A percentile compares a stretch with the other conserved stretches of the same genome.
phyloP scores from a whole-genome alignment of 1,284 basidiomycete genomes.

The Ceratobasidium sp. region DNA sequence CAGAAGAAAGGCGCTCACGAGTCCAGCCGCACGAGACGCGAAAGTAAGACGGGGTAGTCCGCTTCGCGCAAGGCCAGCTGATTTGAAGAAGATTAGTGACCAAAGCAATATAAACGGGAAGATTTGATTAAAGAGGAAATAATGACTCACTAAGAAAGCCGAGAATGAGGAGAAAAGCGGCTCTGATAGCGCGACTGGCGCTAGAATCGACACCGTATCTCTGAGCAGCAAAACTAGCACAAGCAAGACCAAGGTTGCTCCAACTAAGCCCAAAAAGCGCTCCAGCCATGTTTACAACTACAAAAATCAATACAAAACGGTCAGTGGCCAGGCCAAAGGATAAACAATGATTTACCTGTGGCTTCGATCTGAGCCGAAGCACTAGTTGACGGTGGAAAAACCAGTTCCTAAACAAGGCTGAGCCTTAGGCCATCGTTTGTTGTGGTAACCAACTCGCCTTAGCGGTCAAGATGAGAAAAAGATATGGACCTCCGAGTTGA shows the following conservation, averaged over 20 bases:
- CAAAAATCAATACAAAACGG: constrained; percentile 39
- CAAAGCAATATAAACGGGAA: too few relatives aligned
- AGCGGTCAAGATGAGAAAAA: constrained; percentile 64
- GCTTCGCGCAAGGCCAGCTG: constrained; percentile 66
- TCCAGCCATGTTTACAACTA: constrained; percentile 64
- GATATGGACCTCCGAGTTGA: constrained; percentile 61
- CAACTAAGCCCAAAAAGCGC: constrained; percentile 63
- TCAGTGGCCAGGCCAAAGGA: neutral
- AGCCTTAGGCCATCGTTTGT: neutral
- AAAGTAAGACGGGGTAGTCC: constrained; percentile 65
- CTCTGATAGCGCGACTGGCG: constrained; percentile 59
- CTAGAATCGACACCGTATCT: constrained; percentile 52
- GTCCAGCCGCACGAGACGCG: constrained; percentile 65
- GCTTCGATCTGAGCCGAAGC: constrained; percentile 67
- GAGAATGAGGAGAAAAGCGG: constrained; percentile 61
- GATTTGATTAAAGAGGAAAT: neutral
- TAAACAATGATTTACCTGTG: constrained; percentile 18
- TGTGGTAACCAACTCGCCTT: constrained; percentile 53
- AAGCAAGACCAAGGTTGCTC: constrained; percentile 63
- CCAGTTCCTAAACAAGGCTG: constrained; percentile 57
- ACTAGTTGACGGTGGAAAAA: constrained; percentile 66
- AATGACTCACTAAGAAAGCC: constrained; percentile 61
- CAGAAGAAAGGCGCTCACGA: constrained; percentile 65
- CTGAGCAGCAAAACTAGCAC: constrained; percentile 56
- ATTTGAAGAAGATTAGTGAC: too few relatives aligned